Base-by-base conservation (phyloP, 257 asterid species). In the Scutellaria barbata region DNA sequence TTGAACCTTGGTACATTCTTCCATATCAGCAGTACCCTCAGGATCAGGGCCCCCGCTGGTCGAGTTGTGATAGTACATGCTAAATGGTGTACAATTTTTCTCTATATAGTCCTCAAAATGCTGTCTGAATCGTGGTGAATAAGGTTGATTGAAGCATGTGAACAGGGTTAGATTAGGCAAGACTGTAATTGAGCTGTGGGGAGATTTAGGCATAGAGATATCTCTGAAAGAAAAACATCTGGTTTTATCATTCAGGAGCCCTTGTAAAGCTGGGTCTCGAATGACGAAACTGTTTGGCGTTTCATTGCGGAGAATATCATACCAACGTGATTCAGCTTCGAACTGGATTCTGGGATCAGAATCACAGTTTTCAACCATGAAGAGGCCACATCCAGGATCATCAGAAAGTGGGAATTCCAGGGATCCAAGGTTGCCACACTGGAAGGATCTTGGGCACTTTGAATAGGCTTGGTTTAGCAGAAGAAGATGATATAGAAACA, bases 341-440 rank as follows among this genome's bases (percentile, higher is more conserved):
- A 86, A 35, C 61, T 69, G 68, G 20, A 88, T 13, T 7, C 0
- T 43, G 51, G 85, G 90, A 37, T 30, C 39, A 1, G 18, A 5
- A 16, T 10, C 40, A 14, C 75, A 20, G 25, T 74, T 48, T 3
- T 65, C 30, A 39, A 85, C 60, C 30, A 42, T 13, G 75, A 77
- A 61, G 42, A 85, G 46, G 6, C 92, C 90, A 18, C 90, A 86
- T 0, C 43, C 53, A 0, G 73, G 63, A 6, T 16, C 30, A 1
- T 35, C 1, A 3, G 77, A 2, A 53, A 80, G 68, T 3, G 96
- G 89, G 17, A 78, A 81, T 12, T 10, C 35, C 5, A 88, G 51
- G 41, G 20, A 0, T 2, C 68, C 68, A 1, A 83, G 37, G 3
- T 47, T 3, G 50, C 80, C 78, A 67, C 96, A 83, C 10, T 1